phyloP scores from a whole-genome alignment of 208 protist genomes.

The Naegleria lovaniensis region DNA sequence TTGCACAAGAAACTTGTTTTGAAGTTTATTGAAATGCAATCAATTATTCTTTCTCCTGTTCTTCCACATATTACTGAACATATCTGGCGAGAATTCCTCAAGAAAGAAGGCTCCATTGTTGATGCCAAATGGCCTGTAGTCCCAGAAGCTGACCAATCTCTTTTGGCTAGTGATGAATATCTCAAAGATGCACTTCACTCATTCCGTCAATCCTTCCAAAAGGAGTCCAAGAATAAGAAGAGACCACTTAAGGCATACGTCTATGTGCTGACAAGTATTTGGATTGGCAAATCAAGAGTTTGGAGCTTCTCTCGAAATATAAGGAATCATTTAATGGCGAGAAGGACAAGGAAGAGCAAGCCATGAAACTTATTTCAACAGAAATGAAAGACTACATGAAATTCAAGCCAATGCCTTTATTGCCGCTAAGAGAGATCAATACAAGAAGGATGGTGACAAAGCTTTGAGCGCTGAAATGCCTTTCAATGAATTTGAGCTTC shows the following conservation, averaged over 20 bases:
- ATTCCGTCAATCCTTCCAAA: background rate
- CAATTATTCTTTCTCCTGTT: slow-evolving; percentile 89
- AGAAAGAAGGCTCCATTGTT: background rate
- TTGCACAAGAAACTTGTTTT: slow-evolving; percentile 63
- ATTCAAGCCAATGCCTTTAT: background rate
- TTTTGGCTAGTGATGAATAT: background rate
- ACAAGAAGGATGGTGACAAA: background rate
- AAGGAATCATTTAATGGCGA: background rate
- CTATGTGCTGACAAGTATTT: slow-evolving; percentile 3
- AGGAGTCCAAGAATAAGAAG: background rate
- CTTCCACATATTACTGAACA: slow-evolving; percentile 87
- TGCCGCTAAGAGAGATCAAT: background rate
- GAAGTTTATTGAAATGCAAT: slow-evolving; percentile 81
- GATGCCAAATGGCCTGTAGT: background rate
- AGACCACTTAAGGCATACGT: background rate
- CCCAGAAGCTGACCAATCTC: background rate
- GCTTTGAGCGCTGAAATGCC: background rate
- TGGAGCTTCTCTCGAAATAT: background rate
- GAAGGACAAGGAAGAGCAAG: background rate
- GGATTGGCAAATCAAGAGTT: slow-evolving; percentile 6
- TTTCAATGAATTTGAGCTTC: slow-evolving; percentile 13
- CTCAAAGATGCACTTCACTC: background rate
- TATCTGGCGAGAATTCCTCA: background rate
- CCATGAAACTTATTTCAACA: background rate
- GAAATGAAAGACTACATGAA: background rate